Evolutionary conservation across 768 basidiomycete species (phyloP), one percentile per base, ranked within the genome.

Genomic region (Pleurotus citrinopileatus): DNA sequence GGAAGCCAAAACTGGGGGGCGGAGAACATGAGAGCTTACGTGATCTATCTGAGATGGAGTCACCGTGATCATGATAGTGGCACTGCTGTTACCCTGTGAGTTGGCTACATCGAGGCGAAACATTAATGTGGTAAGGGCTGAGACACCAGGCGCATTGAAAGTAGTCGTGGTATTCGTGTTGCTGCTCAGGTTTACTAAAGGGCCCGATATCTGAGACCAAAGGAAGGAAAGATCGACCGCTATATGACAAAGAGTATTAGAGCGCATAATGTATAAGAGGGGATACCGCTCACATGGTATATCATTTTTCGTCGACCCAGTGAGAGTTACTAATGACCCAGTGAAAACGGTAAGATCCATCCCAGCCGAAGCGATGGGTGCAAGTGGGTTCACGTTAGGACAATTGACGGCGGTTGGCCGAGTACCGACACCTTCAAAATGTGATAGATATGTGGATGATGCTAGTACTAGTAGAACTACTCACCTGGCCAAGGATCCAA

Each of bases 401-500:
- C 59, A 56, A 9, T 17, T 38, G 27, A 53, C 34, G 0, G 10
- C 46, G 2, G 50, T 19, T 13, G 54, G 57, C 3, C 3, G 25
- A 25, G 28, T 13, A 29, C 29, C 29, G 22, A 53, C 37, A 5
- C 52, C 52, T 17, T 22, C 32, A 38, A 38, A 13, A n/a, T n/a
- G n/a, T n/a, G n/a, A n/a, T n/a, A n/a, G 22, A 20, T n/a, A 52
- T 19, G 36, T 12, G 34, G n/a, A 29, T 20, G 25, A 48, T 26
- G 2, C 10, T 40, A 7, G 32, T 13, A 13, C 19, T 26, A 10
- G 22, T 25, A 25, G 32, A 38, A 3, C 13, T 13, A 29, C 32
- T 10, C n/a, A 60, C 59, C 59, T 13, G 61, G 61, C 61, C 61
- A 63, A 3, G 61, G 61, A 26, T 54, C 17, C 19, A 63, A 43